Conservation (phyloP, 2,329 filamentous ascomycete genomes). For the Aurifilum marmelostoma region DNA sequence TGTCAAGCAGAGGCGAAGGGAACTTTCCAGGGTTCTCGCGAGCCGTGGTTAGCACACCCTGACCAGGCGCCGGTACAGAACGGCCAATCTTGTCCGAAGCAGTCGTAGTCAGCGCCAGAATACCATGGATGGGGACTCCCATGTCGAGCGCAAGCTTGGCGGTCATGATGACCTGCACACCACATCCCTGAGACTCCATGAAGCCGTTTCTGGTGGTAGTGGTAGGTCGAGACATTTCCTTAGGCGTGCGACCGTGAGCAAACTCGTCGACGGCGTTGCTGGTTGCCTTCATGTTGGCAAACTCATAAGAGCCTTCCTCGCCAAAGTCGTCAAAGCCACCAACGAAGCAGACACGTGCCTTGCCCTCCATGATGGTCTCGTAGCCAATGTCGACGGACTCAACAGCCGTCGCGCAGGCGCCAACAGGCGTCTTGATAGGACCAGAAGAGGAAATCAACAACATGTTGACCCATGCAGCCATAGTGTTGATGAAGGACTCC, state of each 20-base stretch:
- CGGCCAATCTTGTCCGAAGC: slow-evolving; percentile 99
- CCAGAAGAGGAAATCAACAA: slow-evolving; percentile 94
- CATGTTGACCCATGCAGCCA: slow-evolving; percentile 99
- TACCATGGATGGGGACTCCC: slow-evolving; percentile 97
- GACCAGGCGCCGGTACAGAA: slow-evolving; percentile 92
- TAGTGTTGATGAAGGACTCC: slow-evolving; percentile 99
- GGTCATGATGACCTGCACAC: slow-evolving; percentile 98
- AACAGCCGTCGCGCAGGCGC: slow-evolving; percentile 94
- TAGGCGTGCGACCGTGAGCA: slow-evolving; percentile 88
- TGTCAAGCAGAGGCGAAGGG: slow-evolving; percentile 92
- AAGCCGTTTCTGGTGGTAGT: slow-evolving; percentile 97
- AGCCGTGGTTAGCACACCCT: slow-evolving; percentile 94
- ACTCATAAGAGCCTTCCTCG: slow-evolving; percentile 98
- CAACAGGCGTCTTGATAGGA: slow-evolving; percentile 97
- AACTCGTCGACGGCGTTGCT: slow-evolving; percentile 98
- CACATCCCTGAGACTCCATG: slow-evolving; percentile 99
- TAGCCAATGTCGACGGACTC: slow-evolving; percentile 98
- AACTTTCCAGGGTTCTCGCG: slow-evolving; percentile 90
- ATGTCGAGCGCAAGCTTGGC: slow-evolving; percentile 95
- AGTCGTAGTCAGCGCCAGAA: slow-evolving; percentile 90
- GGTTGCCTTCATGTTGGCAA: slow-evolving; percentile 99
- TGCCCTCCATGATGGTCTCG: slow-evolving; percentile 97
- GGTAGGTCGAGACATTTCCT: slow-evolving; percentile 96
- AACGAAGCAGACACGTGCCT: slow-evolving; percentile 95
- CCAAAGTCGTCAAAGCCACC: slow-evolving; percentile 99